Base-by-base conservation (phyloP, 129 eudicot genomes). In the Arctium minus region DNA sequence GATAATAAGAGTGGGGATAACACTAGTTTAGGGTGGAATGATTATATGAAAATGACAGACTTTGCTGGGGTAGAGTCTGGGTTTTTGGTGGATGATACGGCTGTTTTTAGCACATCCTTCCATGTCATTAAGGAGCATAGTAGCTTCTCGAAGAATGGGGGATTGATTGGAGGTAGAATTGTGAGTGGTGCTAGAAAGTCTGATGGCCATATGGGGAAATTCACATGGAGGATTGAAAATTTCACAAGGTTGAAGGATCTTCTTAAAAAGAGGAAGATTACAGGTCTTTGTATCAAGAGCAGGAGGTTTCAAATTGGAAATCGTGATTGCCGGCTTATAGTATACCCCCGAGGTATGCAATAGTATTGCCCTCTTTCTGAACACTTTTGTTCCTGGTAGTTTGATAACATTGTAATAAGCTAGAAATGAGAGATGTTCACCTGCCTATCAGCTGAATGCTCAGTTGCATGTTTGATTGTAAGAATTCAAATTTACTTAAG, bases 1-100 rank as follows among this genome's bases (percentile, higher is more conserved):
- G 99, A 96, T 79, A 96, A 93, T 85, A 96, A 93, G 84, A 91
- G 91, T 67, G 99, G 99, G 78, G 99, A 96, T 79, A 96, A 93
- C 80, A 96, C 99, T 18, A 96, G 99, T 81, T 93, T 96, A 90
- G 99, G 99, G 18, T 96, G 98, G 98, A 96, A 96, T 88, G 99
- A 96, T 81, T 96, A 93, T 68, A 96, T 93, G 99, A 93, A 91
- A 78, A 96, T 96, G 99, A 46, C 82, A 0, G 99, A 96, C 44
- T 96, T 96, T 79, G 70, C 88, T 18, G 91, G 89, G 76, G 42
- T 67, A 2, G 97, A 93, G 10, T 86, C 91, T 0, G 99, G 99
- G 75, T 96, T 91, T 87, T 84, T 96, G 88, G 89, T 86, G 86
- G 99, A 96, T 42, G 98, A 96, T 80, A 91, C 92, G 1, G 97